Base-by-base conservation (phyloP, 495 filamentous ascomycete species). In the Chaetomium tenue region DNA sequence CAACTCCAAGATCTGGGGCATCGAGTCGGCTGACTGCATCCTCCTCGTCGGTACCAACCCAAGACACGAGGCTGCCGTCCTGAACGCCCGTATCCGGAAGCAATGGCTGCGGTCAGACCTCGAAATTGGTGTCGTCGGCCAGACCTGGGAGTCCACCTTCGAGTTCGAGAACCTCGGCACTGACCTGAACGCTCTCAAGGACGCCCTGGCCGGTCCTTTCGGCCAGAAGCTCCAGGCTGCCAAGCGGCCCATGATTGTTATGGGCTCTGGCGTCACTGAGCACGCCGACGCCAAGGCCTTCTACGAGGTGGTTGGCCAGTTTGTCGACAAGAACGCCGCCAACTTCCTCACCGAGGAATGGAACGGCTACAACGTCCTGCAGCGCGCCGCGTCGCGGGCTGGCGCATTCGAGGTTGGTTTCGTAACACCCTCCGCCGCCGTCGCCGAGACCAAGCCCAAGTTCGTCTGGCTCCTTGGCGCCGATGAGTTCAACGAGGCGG, bases 371-470 rank as follows among this genome's bases (percentile, higher is more conserved):
- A 98, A 97, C 73, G 86, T 98, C 55, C 88, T 98, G 50, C 94
- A 98, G 78, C 87, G 92, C 61, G 89, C 89, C 18, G 94, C 94
- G 60, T 97, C 95, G 56, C 87, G 94, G 54, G 87, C 87, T 22
- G 94, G 91, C 68, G 94, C 94, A 51, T 98, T 92, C 75, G 94
- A 98, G 76, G 84, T 98, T 69, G 94, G 94, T 72, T 98, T 97
- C 77, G 90, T 89, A 48, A 84, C 88, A 2, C 91, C 92, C 22
- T 94, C 90, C 26, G 81, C 87, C 5, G 79, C 83, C 39, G 90
- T 94, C 55, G 88, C 93, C 25, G 80, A 89, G 66, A 92, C 88
- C 9, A 90, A 85, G 65, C 90, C 94, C 50, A 98, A 97, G 82
- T 90, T 98, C 71, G 77, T 98, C 75, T 98, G 92, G 92, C 91